Evolutionary conservation across 208 protist genomes (phyloP), one percentile per base, ranked within the genome.

Genomic region (Naegleria gruberi): DNA sequence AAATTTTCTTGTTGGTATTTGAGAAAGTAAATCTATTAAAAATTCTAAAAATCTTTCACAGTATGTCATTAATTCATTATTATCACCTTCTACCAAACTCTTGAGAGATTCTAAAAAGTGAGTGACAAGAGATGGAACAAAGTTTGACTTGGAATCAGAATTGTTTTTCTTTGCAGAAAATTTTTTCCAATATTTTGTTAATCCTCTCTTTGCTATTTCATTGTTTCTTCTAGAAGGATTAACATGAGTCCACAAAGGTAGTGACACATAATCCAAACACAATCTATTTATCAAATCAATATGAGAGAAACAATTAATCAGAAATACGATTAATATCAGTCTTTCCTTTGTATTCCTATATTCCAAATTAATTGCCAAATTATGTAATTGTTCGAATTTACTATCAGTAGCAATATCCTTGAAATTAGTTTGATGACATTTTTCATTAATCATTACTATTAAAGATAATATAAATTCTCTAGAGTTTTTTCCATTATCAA

Each of bases 1-100:
- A 90, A 97, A 98, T 81, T 96, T 93, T 47, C 97, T 93, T 19
- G 97, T 98, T 34, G 95, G 92, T 40, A 97, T 55, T 91, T 95
- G 95, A 34, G 90, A 86, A n/a, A 96, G 55, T 34, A 97, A 77
- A 90, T 97, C 95, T n/a, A 95, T 95, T 46, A 98, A 65, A 41
- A 98, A 91, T 73, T 98, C 96, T 42, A 97, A 81, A 23, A 94
- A 91, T 65, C 95, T 88, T 74, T 91, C 91, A 83, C 90, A 92
- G 42, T 86, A 86, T 19, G 51, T 87, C 17, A 90, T 57, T 4
- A 12, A 12, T 19, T 90, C 43, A 12, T 55, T n/a, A 55, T 43
- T 90, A 17, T 46, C 88, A 73, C 8, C 37, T 40, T 91, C 8
- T 30, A 37, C 6, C 0, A 77, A n/a, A 37, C 6, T 37, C 0